Percentiles rank a stretch among this genome's conserved stretches.
phyloP scores from a whole-genome alignment of 306 rosid species.

The Calophaca sinica region DNA sequence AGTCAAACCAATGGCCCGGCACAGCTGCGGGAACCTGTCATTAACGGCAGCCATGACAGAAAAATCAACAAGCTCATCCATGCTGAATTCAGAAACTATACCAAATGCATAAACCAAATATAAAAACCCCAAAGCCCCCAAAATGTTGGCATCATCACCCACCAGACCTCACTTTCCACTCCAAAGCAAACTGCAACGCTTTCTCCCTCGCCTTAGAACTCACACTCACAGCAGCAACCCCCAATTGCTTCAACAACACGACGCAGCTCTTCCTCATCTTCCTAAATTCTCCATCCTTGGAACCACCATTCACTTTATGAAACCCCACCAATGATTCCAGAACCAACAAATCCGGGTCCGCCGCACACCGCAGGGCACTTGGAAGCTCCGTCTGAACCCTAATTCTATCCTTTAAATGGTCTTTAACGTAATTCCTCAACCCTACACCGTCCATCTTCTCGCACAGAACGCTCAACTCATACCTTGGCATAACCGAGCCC shows the following conservation, averaged over 20 bases:
- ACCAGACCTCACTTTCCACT: slow-evolving; percentile 59
- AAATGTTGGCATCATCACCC: slow-evolving; percentile 41
- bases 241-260: slow-evolving; percentile 62
- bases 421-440: slow-evolving; percentile 57
- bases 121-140: slow-evolving; percentile 66
- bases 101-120: slow-evolving; percentile 69
- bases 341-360: slow-evolving; percentile 63
- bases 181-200: slow-evolving; percentile 59
- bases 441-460: slow-evolving; percentile 73
- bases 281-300: slow-evolving; percentile 45
- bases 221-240: slow-evolving; percentile 48
- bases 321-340: slow-evolving; percentile 72
- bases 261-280: slow-evolving; percentile 60
- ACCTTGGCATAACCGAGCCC: slow-evolving; percentile 47
- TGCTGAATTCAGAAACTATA: slow-evolving; percentile 54
- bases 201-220: slow-evolving; percentile 55
- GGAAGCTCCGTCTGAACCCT: slow-evolving; percentile 61
- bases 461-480: slow-evolving; percentile 56
- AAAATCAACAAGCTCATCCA: slow-evolving; percentile 67
- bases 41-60: slow-evolving; percentile 49
- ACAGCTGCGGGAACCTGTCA: slow-evolving; percentile 57
- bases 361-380: slow-evolving; percentile 54
- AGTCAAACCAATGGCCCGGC: slow-evolving; percentile 51
- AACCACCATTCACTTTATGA: slow-evolving; percentile 12
- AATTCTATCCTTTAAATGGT: slow-evolving; percentile 45